Evolutionary conservation across 1,284 basidiomycete genomes (phyloP).

Genomic region (Thelephora terrestris): DNA sequence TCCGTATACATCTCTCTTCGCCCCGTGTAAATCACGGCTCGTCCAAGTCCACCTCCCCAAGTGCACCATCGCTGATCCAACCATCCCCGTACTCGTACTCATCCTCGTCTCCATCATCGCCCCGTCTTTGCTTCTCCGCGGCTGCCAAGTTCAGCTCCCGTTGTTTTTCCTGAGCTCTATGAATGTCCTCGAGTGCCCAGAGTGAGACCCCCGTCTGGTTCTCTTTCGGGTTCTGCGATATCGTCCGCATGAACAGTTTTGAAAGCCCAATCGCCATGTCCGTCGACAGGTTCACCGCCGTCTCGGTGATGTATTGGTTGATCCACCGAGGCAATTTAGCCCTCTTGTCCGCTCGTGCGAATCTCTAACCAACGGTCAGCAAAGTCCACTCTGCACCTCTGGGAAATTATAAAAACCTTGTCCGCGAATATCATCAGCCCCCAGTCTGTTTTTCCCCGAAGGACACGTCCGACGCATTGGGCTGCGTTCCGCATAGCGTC

Average conservation of each 20-base stretch:
- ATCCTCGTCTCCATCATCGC: conserved; percentile 27
- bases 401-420: conserved; percentile 51
- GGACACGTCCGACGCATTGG: conserved; percentile 95
- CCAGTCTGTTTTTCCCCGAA: conserved; percentile 99
- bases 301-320: conserved; percentile 98
- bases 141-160: conserved; percentile 39
- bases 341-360: conserved; percentile 93
- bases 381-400: neutral
- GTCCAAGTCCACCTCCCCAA: conserved; percentile 49
- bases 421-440: conserved; percentile 99
- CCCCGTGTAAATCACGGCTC: conserved; percentile 11
- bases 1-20: conserved; percentile 8
- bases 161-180: conserved; percentile 74
- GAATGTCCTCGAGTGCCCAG: conserved; percentile 86
- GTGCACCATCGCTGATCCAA: conserved; percentile 58
- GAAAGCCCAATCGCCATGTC: conserved; percentile 97
- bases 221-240: conserved; percentile 94
- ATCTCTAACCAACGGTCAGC: conserved; percentile 51
- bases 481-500: conserved; percentile 99
- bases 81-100: conserved; percentile 62
- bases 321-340: conserved; percentile 98
- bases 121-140: conserved; percentile 27
- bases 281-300: conserved; percentile 93
- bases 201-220: conserved; percentile 91
- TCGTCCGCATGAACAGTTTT: conserved; percentile 94